These are phyloP conservation scores for Phytophthora meadii DNA, from an alignment of 352 stramenopile species.

Conservation along the genomic window DNA sequence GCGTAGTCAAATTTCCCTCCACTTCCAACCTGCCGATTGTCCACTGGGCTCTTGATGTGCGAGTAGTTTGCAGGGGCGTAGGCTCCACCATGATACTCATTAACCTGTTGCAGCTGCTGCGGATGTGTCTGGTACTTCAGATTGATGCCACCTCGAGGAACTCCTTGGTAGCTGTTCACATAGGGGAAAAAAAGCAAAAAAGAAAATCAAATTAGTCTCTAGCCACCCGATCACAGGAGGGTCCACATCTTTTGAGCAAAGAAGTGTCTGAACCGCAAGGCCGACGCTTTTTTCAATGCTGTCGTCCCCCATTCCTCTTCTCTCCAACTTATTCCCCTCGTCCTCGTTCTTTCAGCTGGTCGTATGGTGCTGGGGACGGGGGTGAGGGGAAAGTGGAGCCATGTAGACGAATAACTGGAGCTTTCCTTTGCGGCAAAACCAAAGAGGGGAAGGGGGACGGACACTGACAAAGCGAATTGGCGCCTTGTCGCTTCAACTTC, in stretches of 20 bases:
- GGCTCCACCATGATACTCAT: slow-evolving; percentile 36
- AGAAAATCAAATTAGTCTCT: slow-evolving; percentile 25
- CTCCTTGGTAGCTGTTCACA: slow-evolving; percentile 39
- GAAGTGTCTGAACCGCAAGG: slow-evolving; percentile 12
- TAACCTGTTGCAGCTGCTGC: slow-evolving; percentile 49
- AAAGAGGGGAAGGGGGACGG: slow-evolving; percentile 24
- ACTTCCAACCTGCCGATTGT: slow-evolving; percentile 21
- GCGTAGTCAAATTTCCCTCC: slow-evolving; percentile 41
- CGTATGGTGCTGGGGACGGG: slow-evolving; percentile 21
- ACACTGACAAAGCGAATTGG: slow-evolving; percentile 8
- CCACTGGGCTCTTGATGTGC: slow-evolving; percentile 31
- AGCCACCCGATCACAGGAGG: background rate
- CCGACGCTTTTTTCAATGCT: background rate
- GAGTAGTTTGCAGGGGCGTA: slow-evolving; percentile 36
- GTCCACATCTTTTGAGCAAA: slow-evolving; percentile 22
- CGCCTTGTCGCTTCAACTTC: slow-evolving; percentile 39
- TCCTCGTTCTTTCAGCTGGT: slow-evolving; percentile 30
- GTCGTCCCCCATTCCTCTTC: slow-evolving; percentile 36
- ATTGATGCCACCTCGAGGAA: slow-evolving; percentile 24
- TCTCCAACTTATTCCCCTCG: slow-evolving; percentile 23
- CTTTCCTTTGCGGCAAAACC: background rate
- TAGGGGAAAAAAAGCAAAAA: slow-evolving; percentile 17
- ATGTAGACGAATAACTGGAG: slow-evolving; percentile 25
- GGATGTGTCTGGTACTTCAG: slow-evolving; percentile 42
- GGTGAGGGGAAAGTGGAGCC: slow-evolving; percentile 20